Percentiles rank a stretch among this genome's conserved stretches.
Conservation (phyloP, 176 grass and related monocot species). For the Zea luxurians region DNA sequence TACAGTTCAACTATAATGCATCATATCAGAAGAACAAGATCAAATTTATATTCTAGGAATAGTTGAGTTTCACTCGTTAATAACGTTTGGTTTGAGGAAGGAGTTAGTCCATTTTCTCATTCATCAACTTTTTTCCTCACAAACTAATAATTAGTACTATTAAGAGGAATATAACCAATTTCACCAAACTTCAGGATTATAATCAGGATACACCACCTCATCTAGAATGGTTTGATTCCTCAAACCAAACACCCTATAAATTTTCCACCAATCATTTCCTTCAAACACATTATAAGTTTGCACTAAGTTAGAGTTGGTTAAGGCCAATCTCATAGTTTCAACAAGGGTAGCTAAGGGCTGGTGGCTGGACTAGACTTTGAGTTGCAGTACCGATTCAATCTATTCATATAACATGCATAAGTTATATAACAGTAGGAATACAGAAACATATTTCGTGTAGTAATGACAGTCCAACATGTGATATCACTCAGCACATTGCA, state of each 20-base stretch:
- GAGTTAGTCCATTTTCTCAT: too few species aligned
- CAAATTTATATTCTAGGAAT: neutral
- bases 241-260: too few species aligned
- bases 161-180: too few species aligned
- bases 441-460: neutral
- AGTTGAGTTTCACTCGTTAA: neutral
- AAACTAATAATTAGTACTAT: too few species aligned
- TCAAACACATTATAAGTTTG: neutral
- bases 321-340: neutral
- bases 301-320: neutral
- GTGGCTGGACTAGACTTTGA: neutral
- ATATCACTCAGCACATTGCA: constrained; percentile 16
- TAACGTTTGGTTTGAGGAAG: too few species aligned
- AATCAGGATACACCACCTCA: too few species aligned
- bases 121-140: too few species aligned
- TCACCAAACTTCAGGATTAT: too few species aligned
- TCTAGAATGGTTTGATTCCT: too few species aligned
- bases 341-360: neutral
- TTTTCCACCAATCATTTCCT: too few species aligned
- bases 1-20: neutral
- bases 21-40: neutral
- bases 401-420: neutral
- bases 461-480: neutral
- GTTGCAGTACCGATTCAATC: neutral
- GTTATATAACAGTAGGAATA: neutral